These are phyloP conservation scores for Phaeodactylum tricornutum DNA, from an alignment of 108 stramenopile species.

Conservation along the genomic window DNA sequence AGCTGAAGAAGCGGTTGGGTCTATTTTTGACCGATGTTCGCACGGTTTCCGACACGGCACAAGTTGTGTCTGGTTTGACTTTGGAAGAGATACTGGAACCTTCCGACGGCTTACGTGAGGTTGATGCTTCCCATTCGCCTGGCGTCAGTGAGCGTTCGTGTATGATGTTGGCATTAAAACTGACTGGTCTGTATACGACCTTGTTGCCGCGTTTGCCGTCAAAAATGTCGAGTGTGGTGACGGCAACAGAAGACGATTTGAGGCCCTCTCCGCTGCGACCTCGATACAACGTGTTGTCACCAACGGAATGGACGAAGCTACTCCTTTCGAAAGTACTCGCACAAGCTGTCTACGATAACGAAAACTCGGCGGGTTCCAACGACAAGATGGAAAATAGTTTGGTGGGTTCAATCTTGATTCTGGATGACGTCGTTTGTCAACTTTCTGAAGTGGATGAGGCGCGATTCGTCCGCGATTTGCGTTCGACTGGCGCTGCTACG, in stretches of 20 bases:
- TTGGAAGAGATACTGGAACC: slow-evolving; percentile 83
- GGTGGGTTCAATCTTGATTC: slow-evolving; percentile 65
- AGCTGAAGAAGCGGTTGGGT: slow-evolving; percentile 59
- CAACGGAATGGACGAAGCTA: slow-evolving; percentile 79
- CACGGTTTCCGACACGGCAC: slow-evolving; percentile 50
- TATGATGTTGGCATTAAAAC: slow-evolving; percentile 57
- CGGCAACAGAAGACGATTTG: slow-evolving; percentile 72
- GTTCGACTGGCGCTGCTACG: slow-evolving; percentile 68
- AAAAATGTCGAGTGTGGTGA: slow-evolving; percentile 65
- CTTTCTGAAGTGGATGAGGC: slow-evolving; percentile 72
- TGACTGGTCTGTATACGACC: slow-evolving; percentile 59
- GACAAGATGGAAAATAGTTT: slow-evolving; percentile 53
- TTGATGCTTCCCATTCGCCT: slow-evolving; percentile 3
- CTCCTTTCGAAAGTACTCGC: slow-evolving; percentile 63
- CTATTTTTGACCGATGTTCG: slow-evolving; percentile 67
- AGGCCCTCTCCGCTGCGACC: slow-evolving; percentile 50
- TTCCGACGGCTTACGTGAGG: slow-evolving; percentile 12
- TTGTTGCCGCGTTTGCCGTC: slow-evolving; percentile 55
- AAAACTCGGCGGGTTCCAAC: slow-evolving; percentile 36
- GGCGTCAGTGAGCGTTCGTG: slow-evolving; percentile 43
- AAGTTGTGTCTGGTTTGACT: slow-evolving; percentile 47
- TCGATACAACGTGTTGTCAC: slow-evolving; percentile 45
- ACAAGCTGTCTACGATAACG: slow-evolving; percentile 69
- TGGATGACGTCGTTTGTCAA: slow-evolving; percentile 67
- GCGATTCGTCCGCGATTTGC: slow-evolving; percentile 44